Conservation (phyloP, 345 rosid species). For the Camelina neglecta region DNA sequence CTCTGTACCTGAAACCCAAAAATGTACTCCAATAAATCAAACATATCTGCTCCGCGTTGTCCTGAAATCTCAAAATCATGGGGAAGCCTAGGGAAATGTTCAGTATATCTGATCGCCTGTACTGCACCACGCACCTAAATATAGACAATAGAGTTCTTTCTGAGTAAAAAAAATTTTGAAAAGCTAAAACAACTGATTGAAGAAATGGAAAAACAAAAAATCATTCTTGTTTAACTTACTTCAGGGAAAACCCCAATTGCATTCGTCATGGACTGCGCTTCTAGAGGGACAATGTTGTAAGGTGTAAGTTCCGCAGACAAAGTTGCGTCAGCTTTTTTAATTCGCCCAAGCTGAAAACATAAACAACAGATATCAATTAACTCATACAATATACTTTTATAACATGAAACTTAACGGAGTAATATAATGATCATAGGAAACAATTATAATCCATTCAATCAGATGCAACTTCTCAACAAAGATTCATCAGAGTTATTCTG, state of each 20-base stretch:
- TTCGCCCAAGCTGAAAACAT: constrained; percentile 66
- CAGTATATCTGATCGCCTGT: constrained; percentile 79
- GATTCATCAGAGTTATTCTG: constrained; percentile 1
- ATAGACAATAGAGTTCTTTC: constrained; percentile 29
- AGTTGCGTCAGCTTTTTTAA: constrained; percentile 65
- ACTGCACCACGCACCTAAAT: constrained; percentile 87
- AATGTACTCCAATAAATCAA: constrained; percentile 86
- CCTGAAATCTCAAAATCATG: constrained; percentile 65
- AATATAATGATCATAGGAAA: not conserved
- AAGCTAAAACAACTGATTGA: not conserved
- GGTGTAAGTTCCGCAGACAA: constrained; percentile 79
- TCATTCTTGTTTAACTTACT: constrained; percentile 56
- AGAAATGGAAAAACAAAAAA: constrained; percentile 13
- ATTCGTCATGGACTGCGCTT: constrained; percentile 84
- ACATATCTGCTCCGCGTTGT: constrained; percentile 84
- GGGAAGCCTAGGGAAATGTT: constrained; percentile 85
- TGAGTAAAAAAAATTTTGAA: constrained; percentile 27
- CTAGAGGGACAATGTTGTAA: constrained; percentile 91
- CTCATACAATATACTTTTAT: constrained; percentile 25
- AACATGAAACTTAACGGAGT: constrained; percentile 20
- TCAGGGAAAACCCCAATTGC: constrained; percentile 90
- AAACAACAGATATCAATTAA: constrained; percentile 33
- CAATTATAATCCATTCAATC: constrained; percentile 8
- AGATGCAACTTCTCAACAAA: constrained; percentile 19
- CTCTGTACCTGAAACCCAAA: constrained; percentile 96